Base-by-base conservation (phyloP, 2,329 filamentous ascomycete genomes). In the Paecilomyces fulvus region DNA sequence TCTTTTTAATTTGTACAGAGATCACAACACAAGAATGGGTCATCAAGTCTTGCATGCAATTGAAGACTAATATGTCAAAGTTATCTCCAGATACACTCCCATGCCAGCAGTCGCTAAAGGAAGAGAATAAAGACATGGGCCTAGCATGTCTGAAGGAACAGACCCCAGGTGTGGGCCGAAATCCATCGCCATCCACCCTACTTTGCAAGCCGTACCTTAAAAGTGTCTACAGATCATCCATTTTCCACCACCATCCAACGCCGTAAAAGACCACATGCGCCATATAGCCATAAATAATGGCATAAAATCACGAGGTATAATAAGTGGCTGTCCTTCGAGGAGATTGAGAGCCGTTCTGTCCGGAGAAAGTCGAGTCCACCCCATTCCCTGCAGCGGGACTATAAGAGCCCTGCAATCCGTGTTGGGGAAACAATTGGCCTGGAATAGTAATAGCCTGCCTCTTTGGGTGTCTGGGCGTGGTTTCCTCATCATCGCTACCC, bases 401-500 rank as follows among this genome's bases (percentile, higher is more conserved):
- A 28, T 65, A 58, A 23, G 64, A 61, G 48, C 60, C 59, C 51
- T 64, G 60, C 56, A 60, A 57, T 20, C 65, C 63, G 49, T 60
- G 63, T 23, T 59, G 60, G 28, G 64, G 58, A 46, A 64, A 58
- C 30, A 60, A 43, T 48, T 66, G 62, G 51, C 64, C 60, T 12
- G 60, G 48, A 17, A 63, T 54, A 58, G 59, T 61, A 30, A 69
- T 55, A 51, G 63, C 65, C 21, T 63, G 68, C 31, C 71, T 65
- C 60, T 75, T 73, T n/a, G 66, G 49, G 51, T 70, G 64, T 30
- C 67, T 65, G 23, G 61, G 58, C n/a, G 76, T 69, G 9, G 72
- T 75, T 48, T 81, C 78, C 14, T 77, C 74, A 55, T 80, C 79
- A 51, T 79, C 79, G 61, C 78, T 81, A 12, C 74, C 72, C 3